Percentiles rank a stretch among this genome's conserved stretches.
These are phyloP conservation scores for Trichomonas tenax DNA, from an alignment of 208 protist genomes.

Conservation along the genomic window DNA sequence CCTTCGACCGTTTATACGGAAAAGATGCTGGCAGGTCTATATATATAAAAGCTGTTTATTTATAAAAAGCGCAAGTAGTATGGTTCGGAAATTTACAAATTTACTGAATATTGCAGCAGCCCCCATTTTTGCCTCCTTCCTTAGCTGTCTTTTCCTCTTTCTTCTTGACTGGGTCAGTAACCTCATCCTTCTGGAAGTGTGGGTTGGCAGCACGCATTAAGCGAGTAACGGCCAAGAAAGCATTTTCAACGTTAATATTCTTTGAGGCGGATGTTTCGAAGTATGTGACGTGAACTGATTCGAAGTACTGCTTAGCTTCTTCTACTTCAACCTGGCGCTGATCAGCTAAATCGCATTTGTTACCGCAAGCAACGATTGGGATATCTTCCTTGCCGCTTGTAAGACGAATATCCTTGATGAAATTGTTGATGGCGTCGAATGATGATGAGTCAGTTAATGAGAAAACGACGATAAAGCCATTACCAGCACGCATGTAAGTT, in stretches of 20 bases:
- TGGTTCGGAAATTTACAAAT: neutral
- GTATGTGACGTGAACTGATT: slow-evolving; percentile 28
- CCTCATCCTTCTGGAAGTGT: neutral
- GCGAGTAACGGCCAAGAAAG: neutral
- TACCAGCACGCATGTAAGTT: neutral
- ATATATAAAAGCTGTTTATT: neutral
- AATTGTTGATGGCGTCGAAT: neutral
- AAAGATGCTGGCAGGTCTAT: too few species aligned
- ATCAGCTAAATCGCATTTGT: slow-evolving; percentile 15
- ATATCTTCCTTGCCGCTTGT: slow-evolving; percentile 1
- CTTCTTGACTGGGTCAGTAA: neutral
- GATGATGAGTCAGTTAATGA: neutral
- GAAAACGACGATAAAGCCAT: slow-evolving; percentile 20
- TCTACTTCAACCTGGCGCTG: neutral
- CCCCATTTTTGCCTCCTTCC: neutral
- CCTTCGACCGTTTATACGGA: too few species aligned
- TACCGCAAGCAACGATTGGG: slow-evolving; percentile 14
- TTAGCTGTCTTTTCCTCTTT: neutral
- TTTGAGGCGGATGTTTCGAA: slow-evolving; percentile 12
- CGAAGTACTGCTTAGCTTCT: neutral
- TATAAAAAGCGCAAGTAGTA: neutral
- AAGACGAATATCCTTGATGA: neutral
- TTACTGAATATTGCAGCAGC: neutral
- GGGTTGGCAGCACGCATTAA: neutral
- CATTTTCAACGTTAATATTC: neutral